Evolutionary conservation across 169 alveolate genomes (phyloP), one percentile per base, ranked within the genome.

Genomic region (Cryptosporidium baileyi): DNA sequence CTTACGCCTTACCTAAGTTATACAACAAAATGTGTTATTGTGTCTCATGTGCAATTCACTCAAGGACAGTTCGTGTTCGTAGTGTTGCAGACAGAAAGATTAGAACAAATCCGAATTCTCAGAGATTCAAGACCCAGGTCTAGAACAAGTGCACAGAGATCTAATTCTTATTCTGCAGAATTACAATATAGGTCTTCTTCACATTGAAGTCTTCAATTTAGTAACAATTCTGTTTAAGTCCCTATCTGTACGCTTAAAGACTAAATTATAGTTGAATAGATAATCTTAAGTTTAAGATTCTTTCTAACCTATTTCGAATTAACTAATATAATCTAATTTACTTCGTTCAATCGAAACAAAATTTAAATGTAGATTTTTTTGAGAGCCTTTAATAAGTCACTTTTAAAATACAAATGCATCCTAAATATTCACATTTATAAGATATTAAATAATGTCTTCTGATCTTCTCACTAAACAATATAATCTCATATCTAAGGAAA

Each of bases 41-140:
- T 95, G 97, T 98, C 32, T 96, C 99, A 61, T 98, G 99, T 90
- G 99, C 99, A 47, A 98, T 98, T 91, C 99, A 98, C 97, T 96
- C 99, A 61, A 97, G 99, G 63, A 97, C 98, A 63, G 99, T 98
- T 32, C 96, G 99, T 67, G 98, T 95, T 38, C 89, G 98, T 81
- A 91, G 95, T 63, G 93, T 92, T 60, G 93, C 89, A 60, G 96
- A 94, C 81, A 94, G 98, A 92, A 94, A 93, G 91, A 92, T 92
- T 40, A 90, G 97, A 67, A 88, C 79, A 7, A 62, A 81, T 51
- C 90, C 90, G 22, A 74, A 74, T 36, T 54, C 67, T 52, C 85
- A 74, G 34, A 74, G 85, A 34, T 74, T 74, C 43, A 74, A 74
- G 85, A 59, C 67, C 36, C 85, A 74, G 36, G 65, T 57, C 67